Conservation (phyloP, 768 basidiomycete genomes). For the Phaffia tasmanica region DNA sequence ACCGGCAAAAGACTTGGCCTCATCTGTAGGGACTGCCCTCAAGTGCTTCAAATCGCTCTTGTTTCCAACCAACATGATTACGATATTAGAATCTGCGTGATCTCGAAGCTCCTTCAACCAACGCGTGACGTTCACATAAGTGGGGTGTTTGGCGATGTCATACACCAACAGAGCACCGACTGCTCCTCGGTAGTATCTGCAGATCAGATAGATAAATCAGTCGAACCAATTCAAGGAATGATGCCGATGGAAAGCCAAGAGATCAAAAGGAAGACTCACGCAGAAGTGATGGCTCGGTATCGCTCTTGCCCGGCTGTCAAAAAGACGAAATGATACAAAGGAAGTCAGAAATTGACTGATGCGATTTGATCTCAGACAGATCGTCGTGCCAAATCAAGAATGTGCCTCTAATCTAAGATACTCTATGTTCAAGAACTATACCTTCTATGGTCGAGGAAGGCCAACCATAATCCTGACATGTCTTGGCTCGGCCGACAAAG, state of each 20-base stretch:
- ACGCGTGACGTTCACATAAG: constrained; percentile 84
- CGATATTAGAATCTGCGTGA: constrained; percentile 79
- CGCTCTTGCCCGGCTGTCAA: constrained; percentile 84
- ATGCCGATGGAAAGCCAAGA: background rate
- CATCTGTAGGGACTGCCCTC: constrained; percentile 90
- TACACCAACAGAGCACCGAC: constrained; percentile 44
- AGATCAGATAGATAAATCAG: constrained; percentile 4
- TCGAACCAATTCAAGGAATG: background rate
- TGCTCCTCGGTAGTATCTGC: constrained; percentile 92
- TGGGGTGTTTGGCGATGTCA: constrained; percentile 43
- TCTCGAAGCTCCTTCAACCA: constrained; percentile 97
- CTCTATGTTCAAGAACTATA: no score
- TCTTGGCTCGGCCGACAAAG: no score
- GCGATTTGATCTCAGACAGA: no score
- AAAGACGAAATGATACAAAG: background rate
- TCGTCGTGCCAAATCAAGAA: no score
- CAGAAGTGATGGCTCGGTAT: constrained; percentile 94
- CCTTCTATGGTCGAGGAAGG: no score
- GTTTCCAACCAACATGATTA: constrained; percentile 93
- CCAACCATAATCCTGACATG: no score
- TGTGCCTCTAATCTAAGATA: no score
- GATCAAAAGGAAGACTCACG: constrained; percentile 40
- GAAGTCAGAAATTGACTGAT: background rate
- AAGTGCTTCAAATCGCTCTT: constrained; percentile 99
- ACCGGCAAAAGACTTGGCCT: constrained; percentile 86